Evolutionary conservation across 1,284 basidiomycete species (phyloP).

Genomic region (Sanghuangporus baumii): DNA sequence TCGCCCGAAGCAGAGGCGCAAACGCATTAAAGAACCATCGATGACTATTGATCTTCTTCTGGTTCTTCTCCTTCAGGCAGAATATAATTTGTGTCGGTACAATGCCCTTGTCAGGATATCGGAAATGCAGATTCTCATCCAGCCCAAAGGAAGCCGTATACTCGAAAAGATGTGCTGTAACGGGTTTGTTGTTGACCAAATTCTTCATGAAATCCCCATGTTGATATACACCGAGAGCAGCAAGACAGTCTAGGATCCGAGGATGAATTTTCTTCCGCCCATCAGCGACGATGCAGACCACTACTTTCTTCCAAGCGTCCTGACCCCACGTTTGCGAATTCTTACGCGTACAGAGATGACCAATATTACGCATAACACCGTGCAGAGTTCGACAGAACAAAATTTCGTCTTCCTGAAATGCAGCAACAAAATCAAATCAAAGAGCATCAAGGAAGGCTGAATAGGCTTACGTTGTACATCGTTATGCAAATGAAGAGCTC

Average conservation of each 20-base stretch:
- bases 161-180: constrained; percentile 94
- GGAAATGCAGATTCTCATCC: constrained; percentile 87
- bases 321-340: constrained; percentile 95
- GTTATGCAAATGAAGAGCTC: constrained; percentile 95
- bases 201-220: constrained; percentile 85
- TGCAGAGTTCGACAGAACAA: constrained; percentile 93
- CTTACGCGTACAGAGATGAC: constrained; percentile 88
- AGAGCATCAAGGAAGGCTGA: not conserved
- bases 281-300: constrained; percentile 94
- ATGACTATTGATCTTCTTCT: constrained; percentile 96
- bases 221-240: constrained; percentile 75
- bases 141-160: constrained; percentile 90
- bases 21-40: constrained; percentile 97
- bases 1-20: constrained; percentile 62
- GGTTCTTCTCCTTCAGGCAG: constrained; percentile 91
- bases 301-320: constrained; percentile 97
- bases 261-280: constrained; percentile 91
- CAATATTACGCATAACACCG: constrained; percentile 91
- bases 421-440: not conserved
- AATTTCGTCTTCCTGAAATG: constrained; percentile 82
- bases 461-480: constrained; percentile 79
- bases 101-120: constrained; percentile 93
- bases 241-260: constrained; percentile 89
- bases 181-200: constrained; percentile 79
- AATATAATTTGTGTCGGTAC: constrained; percentile 91